phyloP scores from a whole-genome alignment of 2,329 filamentous ascomycete genomes.

The Pseudogymnoascus sp. region DNA sequence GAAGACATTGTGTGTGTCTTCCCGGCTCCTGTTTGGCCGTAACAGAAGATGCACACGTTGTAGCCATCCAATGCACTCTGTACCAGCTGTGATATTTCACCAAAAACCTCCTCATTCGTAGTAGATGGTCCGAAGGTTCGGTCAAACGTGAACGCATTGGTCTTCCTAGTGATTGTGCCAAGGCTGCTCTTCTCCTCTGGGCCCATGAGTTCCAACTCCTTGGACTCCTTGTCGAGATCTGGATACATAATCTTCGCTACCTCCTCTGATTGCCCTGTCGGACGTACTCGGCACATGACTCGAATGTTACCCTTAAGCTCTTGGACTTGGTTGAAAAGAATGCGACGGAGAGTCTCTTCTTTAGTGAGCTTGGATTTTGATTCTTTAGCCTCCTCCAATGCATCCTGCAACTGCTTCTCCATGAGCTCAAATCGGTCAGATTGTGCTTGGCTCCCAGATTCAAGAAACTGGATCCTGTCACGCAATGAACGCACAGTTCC shows the following conservation, averaged over 20 bases:
- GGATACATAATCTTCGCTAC: conserved; percentile 72
- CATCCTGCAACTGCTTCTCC: conserved; percentile 71
- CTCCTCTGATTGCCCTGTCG: conserved; percentile 56
- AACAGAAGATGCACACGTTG: conserved; percentile 98
- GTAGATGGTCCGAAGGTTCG: conserved; percentile 75
- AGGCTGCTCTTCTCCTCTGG: conserved; percentile 78
- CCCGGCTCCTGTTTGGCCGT: conserved; percentile 92
- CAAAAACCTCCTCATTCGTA: conserved; percentile 81
- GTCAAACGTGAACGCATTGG: conserved; percentile 83
- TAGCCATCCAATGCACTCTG: conserved; percentile 95
- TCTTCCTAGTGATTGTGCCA: conserved; percentile 67
- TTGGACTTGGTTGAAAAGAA: conserved; percentile 95
- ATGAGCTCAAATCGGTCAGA: conserved; percentile 77
- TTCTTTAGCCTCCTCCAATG: conserved; percentile 57
- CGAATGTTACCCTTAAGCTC: conserved; percentile 97
- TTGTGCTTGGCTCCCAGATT: conserved; percentile 82
- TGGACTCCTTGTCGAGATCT: conserved; percentile 69
- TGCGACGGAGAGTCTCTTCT: conserved; percentile 82
- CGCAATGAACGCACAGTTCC: conserved; percentile 66
- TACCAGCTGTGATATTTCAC: conserved; percentile 92
- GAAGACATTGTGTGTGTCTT: conserved; percentile 97
- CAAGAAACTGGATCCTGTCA: conserved; percentile 79
- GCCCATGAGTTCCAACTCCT: conserved; percentile 76
- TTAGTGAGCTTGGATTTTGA: conserved; percentile 76
- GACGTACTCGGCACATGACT: conserved; percentile 93